These are phyloP conservation scores for Letharia lupina DNA, from an alignment of 495 filamentous ascomycete species.

Conservation along the genomic window DNA sequence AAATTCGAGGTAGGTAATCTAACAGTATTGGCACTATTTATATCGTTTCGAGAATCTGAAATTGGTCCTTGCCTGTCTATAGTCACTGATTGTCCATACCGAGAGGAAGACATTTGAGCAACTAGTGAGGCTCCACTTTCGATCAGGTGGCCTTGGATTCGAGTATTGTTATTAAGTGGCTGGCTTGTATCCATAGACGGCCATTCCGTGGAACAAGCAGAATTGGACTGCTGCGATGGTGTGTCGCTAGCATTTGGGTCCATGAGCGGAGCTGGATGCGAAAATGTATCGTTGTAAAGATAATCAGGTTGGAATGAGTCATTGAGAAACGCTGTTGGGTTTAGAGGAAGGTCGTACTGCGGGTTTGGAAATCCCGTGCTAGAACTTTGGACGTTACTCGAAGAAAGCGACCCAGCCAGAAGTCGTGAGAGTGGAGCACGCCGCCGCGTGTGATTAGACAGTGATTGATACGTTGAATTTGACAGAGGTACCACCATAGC, in stretches of 20 bases:
- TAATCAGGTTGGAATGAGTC: neutral
- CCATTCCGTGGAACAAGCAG: neutral
- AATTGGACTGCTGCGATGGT: neutral
- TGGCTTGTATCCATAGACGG: neutral
- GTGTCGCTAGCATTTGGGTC: neutral
- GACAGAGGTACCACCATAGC: neutral
- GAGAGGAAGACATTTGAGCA: neutral
- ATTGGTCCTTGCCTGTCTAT: neutral
- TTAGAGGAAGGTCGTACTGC: neutral
- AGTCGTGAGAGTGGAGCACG: neutral
- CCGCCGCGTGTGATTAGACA: neutral
- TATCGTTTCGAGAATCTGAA: neutral
- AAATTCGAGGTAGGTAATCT: neutral
- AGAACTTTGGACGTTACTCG: neutral
- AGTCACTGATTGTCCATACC: neutral
- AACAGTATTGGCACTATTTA: neutral
- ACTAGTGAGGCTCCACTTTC: neutral
- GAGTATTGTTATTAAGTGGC: neutral
- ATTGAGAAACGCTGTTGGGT: neutral
- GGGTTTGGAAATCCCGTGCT: neutral
- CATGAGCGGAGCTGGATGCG: neutral
- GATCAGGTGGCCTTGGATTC: neutral
- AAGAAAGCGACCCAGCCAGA: neutral
- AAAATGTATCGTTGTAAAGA: neutral
- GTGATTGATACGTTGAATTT: neutral